Evolutionary conservation across 768 basidiomycete genomes (phyloP).

Genomic region (Lactifluus subvellereus): DNA sequence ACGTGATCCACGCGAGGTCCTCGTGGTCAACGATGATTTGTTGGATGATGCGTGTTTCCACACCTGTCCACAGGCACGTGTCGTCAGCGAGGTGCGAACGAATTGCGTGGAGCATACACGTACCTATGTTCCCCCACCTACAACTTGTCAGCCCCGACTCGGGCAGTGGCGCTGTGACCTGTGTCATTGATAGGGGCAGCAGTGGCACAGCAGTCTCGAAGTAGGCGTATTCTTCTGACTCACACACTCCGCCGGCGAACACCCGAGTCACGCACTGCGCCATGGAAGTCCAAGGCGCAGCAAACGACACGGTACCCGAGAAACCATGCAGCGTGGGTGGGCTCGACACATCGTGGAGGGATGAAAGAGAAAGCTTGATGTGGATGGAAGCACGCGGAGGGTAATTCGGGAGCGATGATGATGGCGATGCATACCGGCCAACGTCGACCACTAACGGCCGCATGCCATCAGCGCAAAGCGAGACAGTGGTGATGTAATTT

Average conservation of each 20-base stretch:
- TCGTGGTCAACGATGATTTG: slow-evolving; percentile 62
- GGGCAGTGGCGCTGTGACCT: slow-evolving; percentile 52
- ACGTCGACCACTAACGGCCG: slow-evolving; percentile 54
- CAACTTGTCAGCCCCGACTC: slow-evolving; percentile 62
- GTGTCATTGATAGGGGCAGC: slow-evolving; percentile 15
- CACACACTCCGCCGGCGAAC: slow-evolving; percentile 45
- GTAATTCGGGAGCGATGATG: slow-evolving; percentile 32
- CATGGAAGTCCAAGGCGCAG: slow-evolving; percentile 45
- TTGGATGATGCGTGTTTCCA: slow-evolving; percentile 58
- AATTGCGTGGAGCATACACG: slow-evolving; percentile 29
- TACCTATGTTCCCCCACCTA: slow-evolving; percentile 65
- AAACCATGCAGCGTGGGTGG: slow-evolving; percentile 61
- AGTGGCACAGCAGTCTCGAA: slow-evolving; percentile 39
- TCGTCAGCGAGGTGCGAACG: slow-evolving; percentile 5
- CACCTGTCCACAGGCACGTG: slow-evolving; percentile 32
- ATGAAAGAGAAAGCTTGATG: slow-evolving; percentile 52
- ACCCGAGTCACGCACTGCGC: slow-evolving; percentile 62
- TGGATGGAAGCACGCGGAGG: slow-evolving; percentile 42
- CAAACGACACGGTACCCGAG: slow-evolving; percentile 49
- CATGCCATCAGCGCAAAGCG: slow-evolving; percentile 65
- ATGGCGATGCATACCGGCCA: slow-evolving; percentile 43
- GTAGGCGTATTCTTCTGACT: slow-evolving; percentile 47
- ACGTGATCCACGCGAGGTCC: slow-evolving; percentile 57
- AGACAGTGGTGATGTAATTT: slow-evolving; percentile 39
- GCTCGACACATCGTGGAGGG: slow-evolving; percentile 46